Conservation (phyloP, 495 filamentous ascomycete species). For the Aspergillus conjunctus region DNA sequence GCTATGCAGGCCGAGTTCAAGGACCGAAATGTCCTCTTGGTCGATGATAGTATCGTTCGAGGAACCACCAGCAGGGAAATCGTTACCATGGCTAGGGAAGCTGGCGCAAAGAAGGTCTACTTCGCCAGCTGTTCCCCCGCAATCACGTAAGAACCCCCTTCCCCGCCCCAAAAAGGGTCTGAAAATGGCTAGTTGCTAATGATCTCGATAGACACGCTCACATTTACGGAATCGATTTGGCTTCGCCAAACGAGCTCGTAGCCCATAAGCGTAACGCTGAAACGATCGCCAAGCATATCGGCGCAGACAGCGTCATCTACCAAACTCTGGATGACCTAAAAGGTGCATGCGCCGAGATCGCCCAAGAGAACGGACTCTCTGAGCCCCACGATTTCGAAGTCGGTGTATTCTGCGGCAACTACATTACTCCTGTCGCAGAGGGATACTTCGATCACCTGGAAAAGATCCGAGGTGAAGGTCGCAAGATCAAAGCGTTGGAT, state of each 20-base stretch:
- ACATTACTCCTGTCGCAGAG: constrained; percentile 80
- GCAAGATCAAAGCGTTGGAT: constrained; percentile 70
- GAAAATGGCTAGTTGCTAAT: constrained; percentile 24
- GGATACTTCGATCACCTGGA: constrained; percentile 89
- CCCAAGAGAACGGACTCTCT: constrained; percentile 53
- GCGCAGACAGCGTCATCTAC: constrained; percentile 90
- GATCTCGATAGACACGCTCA: constrained; percentile 55
- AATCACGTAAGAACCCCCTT: constrained; percentile 57
- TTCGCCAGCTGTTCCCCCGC: constrained; percentile 88
- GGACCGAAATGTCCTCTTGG: constrained; percentile 78
- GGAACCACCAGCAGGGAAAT: constrained; percentile 93
- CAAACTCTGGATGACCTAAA: constrained; percentile 84
- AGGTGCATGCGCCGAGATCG: constrained; percentile 73
- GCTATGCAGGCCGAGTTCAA: constrained; percentile 87
- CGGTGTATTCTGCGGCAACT: constrained; percentile 94
- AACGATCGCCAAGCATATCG: constrained; percentile 77
- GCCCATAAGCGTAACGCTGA: constrained; percentile 72
- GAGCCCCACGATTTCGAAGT: constrained; percentile 75
- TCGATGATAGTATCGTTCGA: constrained; percentile 92
- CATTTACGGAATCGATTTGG: constrained; percentile 90
- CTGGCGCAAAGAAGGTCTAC: constrained; percentile 86
- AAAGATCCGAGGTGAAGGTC: constrained; percentile 68
- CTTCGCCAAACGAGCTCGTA: constrained; percentile 78
- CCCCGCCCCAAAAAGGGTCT: neutral
- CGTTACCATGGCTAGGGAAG: constrained; percentile 89